phyloP scores from a whole-genome alignment of 139 green algal species.

The Haematococcus sp. region DNA sequence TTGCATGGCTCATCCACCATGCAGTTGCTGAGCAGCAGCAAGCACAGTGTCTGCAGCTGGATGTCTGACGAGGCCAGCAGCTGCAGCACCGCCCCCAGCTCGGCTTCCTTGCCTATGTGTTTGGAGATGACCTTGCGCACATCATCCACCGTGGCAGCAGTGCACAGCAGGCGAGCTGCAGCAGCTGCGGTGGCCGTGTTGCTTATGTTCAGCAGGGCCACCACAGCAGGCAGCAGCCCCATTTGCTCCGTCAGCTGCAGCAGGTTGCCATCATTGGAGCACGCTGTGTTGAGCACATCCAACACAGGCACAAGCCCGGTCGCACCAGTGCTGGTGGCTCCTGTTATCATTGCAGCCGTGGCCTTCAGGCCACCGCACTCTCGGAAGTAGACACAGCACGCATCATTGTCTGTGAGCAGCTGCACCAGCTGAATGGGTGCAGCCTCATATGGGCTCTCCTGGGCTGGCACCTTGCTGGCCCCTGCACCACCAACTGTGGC shows the following conservation, averaged over 20 bases:
- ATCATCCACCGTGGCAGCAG: conserved; percentile 25
- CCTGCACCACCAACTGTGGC: background rate
- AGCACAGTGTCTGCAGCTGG: conserved; percentile 18
- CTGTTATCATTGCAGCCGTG: conserved; percentile 11
- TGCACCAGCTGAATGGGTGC: conserved; percentile 6
- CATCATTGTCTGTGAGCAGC: conserved; percentile 31
- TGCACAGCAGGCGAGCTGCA: conserved; percentile 40
- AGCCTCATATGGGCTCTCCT: background rate
- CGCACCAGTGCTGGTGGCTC: conserved; percentile 1
- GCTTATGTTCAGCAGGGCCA: conserved; percentile 1
- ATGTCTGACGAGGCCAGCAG: conserved; percentile 17
- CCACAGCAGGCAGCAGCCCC: conserved; percentile 1
- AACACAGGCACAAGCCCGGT: conserved; percentile 5
- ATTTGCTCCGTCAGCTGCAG: conserved; percentile 20
- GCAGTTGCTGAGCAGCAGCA: conserved; percentile 50
- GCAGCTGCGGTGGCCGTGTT: background rate
- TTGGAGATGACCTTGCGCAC: conserved; percentile 34
- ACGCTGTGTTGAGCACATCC: conserved; percentile 30
- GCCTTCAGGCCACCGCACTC: conserved; percentile 50
- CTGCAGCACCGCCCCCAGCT: conserved; percentile 14
- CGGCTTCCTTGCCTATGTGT: conserved; percentile 5
- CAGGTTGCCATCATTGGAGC: conserved; percentile 49
- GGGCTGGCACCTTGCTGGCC: background rate
- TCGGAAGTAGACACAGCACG: conserved; percentile 45
- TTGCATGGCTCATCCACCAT: conserved; percentile 33